Conservation (phyloP, 2,329 filamentous ascomycete genomes). For the Xylogone sp. region DNA sequence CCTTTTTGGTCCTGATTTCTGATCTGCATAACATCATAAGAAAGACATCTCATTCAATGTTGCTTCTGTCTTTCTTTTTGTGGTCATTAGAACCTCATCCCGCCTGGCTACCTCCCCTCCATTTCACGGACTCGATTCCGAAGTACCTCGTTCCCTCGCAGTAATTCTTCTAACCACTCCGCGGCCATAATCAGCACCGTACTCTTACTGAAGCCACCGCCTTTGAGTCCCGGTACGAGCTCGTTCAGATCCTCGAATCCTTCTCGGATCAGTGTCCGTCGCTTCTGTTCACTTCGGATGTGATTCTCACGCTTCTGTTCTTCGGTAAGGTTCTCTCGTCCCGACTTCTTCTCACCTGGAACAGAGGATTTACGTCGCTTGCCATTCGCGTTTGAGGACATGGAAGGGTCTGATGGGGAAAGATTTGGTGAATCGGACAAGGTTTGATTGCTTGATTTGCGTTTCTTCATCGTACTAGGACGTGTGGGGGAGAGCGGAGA, state of each 20-base stretch:
- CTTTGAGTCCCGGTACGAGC: conserved; percentile 70
- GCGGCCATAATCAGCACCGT: conserved; percentile 71
- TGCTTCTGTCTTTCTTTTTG: too few species aligned
- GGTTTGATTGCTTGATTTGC: conserved; percentile 25
- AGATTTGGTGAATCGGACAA: conserved; percentile 16
- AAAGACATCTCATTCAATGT: too few species aligned
- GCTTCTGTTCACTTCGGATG: conserved; percentile 83
- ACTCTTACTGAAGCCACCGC: conserved; percentile 79
- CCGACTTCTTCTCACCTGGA: conserved; percentile 34
- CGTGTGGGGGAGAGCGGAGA: conserved; percentile 26
- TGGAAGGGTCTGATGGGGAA: conserved; percentile 16
- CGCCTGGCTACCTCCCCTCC: conserved; percentile 21
- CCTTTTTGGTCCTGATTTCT: background rate
- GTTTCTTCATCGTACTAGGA: conserved; percentile 27
- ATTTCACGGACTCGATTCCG: conserved; percentile 48
- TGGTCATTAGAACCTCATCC: background rate
- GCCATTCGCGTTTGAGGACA: conserved; percentile 13
- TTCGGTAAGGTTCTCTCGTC: conserved; percentile 65
- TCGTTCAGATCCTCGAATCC: conserved; percentile 78
- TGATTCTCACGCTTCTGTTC: conserved; percentile 83
- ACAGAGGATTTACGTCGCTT: conserved; percentile 49
- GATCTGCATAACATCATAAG: too few species aligned
- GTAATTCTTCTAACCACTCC: conserved; percentile 72
- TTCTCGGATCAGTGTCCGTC: conserved; percentile 73
- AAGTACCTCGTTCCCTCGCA: conserved; percentile 64